Conservation (phyloP, 805 yeast genomes). For the Candida tibetensis region DNA sequence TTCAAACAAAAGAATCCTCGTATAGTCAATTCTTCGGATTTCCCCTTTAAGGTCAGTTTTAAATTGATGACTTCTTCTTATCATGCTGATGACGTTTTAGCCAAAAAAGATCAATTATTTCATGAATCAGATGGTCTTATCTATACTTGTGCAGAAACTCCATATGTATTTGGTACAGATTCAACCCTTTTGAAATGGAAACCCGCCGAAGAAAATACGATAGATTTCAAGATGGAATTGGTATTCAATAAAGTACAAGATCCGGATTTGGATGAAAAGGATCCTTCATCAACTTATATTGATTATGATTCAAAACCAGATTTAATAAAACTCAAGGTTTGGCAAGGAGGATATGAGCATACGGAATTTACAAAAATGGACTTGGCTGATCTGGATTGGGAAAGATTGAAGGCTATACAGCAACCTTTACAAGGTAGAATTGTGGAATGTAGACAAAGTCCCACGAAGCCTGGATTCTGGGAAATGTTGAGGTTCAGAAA, state of each 20-base stretch:
- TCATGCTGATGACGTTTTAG: slow-evolving; percentile 70
- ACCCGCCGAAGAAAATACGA: slow-evolving; percentile 91
- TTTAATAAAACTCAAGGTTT: slow-evolving; percentile 58
- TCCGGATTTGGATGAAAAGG: slow-evolving; percentile 61
- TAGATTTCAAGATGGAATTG: slow-evolving; percentile 76
- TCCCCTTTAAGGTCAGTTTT: slow-evolving; percentile 83
- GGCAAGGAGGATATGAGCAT: slow-evolving; percentile 70
- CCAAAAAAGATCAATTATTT: slow-evolving; percentile 66
- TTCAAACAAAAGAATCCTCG: slow-evolving; percentile 70
- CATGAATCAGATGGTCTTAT: slow-evolving; percentile 94
- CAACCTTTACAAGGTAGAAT: slow-evolving; percentile 89
- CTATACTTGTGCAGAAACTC: slow-evolving; percentile 85
- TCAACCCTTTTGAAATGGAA: slow-evolving; percentile 89
- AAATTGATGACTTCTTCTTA: slow-evolving; percentile 86
- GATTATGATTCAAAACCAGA: slow-evolving; percentile 82
- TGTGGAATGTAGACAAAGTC: slow-evolving; percentile 75
- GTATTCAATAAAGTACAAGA: slow-evolving; percentile 59
- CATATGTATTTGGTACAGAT: slow-evolving; percentile 89
- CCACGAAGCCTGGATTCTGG: slow-evolving; percentile 64
- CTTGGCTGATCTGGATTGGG: slow-evolving; percentile 77
- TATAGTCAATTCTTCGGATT: slow-evolving; percentile 55
- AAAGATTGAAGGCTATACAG: slow-evolving; percentile 56
- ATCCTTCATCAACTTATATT: slow-evolving; percentile 66
- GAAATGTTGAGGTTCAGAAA: slow-evolving; percentile 84
- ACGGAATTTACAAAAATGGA: slow-evolving; percentile 64